Evolutionary conservation across 2,329 filamentous ascomycete genomes (phyloP), one percentile per base, ranked within the genome.

Genomic region (Trichoderma brevicompactum): DNA sequence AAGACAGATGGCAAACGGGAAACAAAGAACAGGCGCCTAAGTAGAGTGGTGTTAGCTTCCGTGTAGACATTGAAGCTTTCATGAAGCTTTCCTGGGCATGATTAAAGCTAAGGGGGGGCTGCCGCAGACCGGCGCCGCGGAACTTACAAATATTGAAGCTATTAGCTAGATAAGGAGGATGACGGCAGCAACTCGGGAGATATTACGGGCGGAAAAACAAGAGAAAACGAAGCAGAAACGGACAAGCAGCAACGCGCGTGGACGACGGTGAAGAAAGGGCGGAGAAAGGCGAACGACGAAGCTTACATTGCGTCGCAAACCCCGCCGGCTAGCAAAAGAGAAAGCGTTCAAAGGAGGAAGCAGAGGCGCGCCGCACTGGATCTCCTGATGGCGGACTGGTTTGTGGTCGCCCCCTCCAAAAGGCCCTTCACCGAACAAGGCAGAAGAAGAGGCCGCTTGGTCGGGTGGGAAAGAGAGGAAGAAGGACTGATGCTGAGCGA

Each of bases 251-350:
- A 59, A 46, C 23, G 46, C 43, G 64, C 56, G 49, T 38, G 58
- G 55, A 54, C 43, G 55, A 54, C 43, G 55, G 48, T 54, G 36
- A 60, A 41, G 28, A 50, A 50, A 17, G 56, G 56, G 19, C 49
- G 38, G 52, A 40, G 56, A 54, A 34, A 28, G 41, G 50, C 17
- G n/a, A 38, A 23, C 60, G 13, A 41, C 48, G 59, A 52, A 55
- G 49, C 65, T 66, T 66, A 66, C 65, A 66, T 66, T 64, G 65
- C 65, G 65, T 58, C 65, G 65, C 60, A 65, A 64, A 66, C 60
- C 53, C 65, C 60, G 60, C 62, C 32, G 32, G 34, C 32, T 41
- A 61, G 43, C 44, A 60, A 36, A 13, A 60, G 19, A 43, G 32
- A 54, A 48, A 40, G 13, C 19, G 60, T n/a, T 36, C 43, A 41